Base-by-base conservation (phyloP, 1,284 basidiomycete genomes). In the Apiotrichum brassicae region DNA sequence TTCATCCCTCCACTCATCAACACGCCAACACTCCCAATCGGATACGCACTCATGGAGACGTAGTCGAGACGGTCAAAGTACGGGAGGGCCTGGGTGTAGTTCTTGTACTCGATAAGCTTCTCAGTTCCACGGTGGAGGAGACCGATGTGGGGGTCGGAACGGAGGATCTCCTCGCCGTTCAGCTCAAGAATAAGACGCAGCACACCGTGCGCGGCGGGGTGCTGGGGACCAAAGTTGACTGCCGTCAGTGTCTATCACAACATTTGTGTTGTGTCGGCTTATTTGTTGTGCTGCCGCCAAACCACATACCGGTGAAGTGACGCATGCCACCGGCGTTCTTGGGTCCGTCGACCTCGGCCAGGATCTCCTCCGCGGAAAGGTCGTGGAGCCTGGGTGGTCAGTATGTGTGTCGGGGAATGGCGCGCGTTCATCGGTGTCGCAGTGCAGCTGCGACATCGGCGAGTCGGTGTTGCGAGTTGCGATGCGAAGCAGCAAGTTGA, bases 1-100 rank as follows among this genome's bases (percentile, higher is more conserved):
- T 30, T 18, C 43, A 36, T 34, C n/a, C 32, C 18, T 22, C 20
- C 20, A 23, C 36, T 12, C 6, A 16, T n/a, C n/a, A n/a, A n/a
- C n/a, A n/a, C n/a, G n/a, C n/a, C n/a, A n/a, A n/a, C n/a, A n/a
- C n/a, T 19, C 36, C 13, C 36, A 11, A 24, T 9, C 19, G 14
- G 14, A n/a, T 12, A 76, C 85, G 46, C 64, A 91, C 89, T 95
- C 94, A 97, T 97, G 43, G 93, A 97, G 49, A 97, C 92, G 67
- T 98, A 98, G 79, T 99, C 94, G 57, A 98, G 81, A 67, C 94
- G 90, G 75, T 99, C 94, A 74, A 98, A 98, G 78, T 98, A 97
- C 3, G 94, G 95, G n/a, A 97, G 77, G 3, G 94, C 94, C 77
- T 97, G 95, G 14, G 85, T 90, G 73, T 97, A 98, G 11, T 86